phyloP scores from a whole-genome alignment of 2,329 filamentous ascomycete genomes.

The Pseudocercospora fuligena region DNA sequence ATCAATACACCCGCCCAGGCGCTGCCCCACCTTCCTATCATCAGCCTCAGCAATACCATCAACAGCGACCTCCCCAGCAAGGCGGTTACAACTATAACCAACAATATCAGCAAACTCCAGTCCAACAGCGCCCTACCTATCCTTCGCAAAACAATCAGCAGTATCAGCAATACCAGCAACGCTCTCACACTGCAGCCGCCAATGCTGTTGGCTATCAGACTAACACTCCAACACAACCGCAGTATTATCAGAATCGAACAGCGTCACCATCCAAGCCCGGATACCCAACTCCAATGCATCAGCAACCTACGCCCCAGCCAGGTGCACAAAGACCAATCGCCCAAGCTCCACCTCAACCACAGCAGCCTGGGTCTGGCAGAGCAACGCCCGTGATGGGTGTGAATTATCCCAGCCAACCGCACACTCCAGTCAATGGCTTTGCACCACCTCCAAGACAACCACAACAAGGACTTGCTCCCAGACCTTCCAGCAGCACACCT shows the following conservation, averaged over 20 bases:
- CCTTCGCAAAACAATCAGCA: slow-evolving; percentile 24
- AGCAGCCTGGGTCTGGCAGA: slow-evolving; percentile 33
- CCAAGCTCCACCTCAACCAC: slow-evolving; percentile 21
- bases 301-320: slow-evolving; percentile 19
- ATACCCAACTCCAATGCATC: slow-evolving; percentile 21
- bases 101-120: slow-evolving; percentile 29
- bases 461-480: slow-evolving; percentile 22
- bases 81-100: slow-evolving; percentile 33
- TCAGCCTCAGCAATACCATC: slow-evolving; percentile 36
- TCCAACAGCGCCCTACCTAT: slow-evolving; percentile 32
- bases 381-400: slow-evolving; percentile 32
- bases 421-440: slow-evolving; percentile 38
- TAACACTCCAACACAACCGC: slow-evolving; percentile 26
- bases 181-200: slow-evolving; percentile 27
- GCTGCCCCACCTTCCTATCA: slow-evolving; percentile 32
- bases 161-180: slow-evolving; percentile 33
- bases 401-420: slow-evolving; percentile 35
- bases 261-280: slow-evolving; percentile 35
- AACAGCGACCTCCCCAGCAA: slow-evolving; percentile 26
- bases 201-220: slow-evolving; percentile 35
- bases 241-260: slow-evolving; percentile 31
- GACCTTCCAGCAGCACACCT: slow-evolving; percentile 34
- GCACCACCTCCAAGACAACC: slow-evolving; percentile 19
- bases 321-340: slow-evolving; percentile 26
- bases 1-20: slow-evolving; percentile 36